These are phyloP conservation scores for Trichoderma sp. DNA, from an alignment of 2,329 filamentous ascomycete species.

Conservation along the genomic window DNA sequence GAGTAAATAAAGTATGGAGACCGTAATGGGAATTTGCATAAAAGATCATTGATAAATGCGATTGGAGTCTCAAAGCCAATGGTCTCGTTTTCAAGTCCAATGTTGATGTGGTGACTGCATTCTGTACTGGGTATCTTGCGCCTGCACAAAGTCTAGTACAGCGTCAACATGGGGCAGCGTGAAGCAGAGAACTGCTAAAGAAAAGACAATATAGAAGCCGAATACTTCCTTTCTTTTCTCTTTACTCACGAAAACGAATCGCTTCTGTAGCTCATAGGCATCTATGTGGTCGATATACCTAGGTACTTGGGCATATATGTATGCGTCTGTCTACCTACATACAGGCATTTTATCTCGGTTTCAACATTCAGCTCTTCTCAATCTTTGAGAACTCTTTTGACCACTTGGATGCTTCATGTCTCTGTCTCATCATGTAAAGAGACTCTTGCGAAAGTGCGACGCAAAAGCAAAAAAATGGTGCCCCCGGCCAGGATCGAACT, in stretches of 20 bases:
- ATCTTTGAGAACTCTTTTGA: neutral
- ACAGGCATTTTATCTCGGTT: too few relatives aligned
- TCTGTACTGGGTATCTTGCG: neutral
- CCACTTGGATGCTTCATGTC: neutral
- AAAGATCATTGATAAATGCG: neutral
- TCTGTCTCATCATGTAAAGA: too few relatives aligned
- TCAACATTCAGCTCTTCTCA: too few relatives aligned
- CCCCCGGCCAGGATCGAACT: slow-evolving; percentile 19
- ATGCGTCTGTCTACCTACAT: too few relatives aligned
- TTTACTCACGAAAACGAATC: neutral
- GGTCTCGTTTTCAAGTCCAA: neutral
- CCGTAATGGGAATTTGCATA: neutral
- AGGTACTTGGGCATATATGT: too few relatives aligned
- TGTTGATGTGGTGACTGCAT: neutral
- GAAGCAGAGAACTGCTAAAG: neutral
- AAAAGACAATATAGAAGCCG: neutral
- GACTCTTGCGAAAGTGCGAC: too few relatives aligned
- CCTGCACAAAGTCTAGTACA: neutral
- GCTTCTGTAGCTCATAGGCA: too few relatives aligned
- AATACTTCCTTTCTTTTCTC: neutral
- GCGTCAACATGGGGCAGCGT: neutral
- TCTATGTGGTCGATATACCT: too few relatives aligned
- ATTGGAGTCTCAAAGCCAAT: neutral
- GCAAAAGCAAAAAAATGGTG: neutral
- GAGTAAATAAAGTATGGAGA: neutral